Base-by-base conservation (phyloP, 2,329 filamentous ascomycete species). In the Diaporthe citriasiana region DNA sequence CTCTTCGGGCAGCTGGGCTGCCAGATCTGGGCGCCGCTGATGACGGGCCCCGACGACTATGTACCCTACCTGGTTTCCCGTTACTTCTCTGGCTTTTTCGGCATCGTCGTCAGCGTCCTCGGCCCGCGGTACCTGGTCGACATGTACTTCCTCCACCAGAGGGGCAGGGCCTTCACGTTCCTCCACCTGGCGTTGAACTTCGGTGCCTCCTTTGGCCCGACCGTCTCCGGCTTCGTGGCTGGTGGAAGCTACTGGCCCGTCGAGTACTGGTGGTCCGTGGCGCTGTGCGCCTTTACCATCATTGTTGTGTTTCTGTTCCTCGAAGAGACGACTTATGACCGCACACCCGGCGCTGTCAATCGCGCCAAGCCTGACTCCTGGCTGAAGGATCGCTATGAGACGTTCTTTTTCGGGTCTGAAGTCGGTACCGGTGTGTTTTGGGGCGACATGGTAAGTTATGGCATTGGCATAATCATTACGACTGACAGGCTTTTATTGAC, bases 181-280 rank as follows among this genome's bases (percentile, higher is more conserved):
- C 79, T 84, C 38, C 80, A 83, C 38, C 80, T 83, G 71, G 76
- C 79, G 0, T 78, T 84, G 25, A 78, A 83, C 25, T 82, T 84
- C 51, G 84, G 83, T 4, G 80, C 80, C 0, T 82, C 82, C 38
- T 81, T 78, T 3, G 82, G 82, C 7, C 82, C 82, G 3, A 85
- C 83, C 0, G 80, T 85, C 33, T 82, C 81, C 0, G 84, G 82
- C 1, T 85, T 85, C 63, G 81, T 85, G 55, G 82, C 82, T 1
- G 79, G 80, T 0, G 77, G 80, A 13, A 76, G 73, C 0, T 80
- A 81, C 25, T 86, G 83, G 79, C 80, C 81, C 1, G 76, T 82
- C 3, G 81, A 83, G 65, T 86, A 83, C 76, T 86, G 84, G 84
- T 86, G 84, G 83, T 83, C 82, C 1, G 79, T 85, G n/a, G 83